phyloP scores from a whole-genome alignment of 306 rosid species.

The Vicia faba region DNA sequence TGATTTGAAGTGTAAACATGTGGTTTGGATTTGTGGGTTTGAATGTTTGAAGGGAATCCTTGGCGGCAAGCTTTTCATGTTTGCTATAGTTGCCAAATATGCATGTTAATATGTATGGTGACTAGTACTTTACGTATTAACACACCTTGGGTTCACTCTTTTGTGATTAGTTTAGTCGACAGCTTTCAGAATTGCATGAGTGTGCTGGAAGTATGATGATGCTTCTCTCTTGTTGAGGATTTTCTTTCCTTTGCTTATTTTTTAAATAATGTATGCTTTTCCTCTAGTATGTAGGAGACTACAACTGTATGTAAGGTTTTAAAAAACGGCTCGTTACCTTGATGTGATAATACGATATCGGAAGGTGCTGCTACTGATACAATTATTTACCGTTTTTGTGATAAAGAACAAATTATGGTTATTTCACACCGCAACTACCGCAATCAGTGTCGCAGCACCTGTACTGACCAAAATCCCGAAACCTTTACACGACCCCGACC shows the following conservation, averaged over 20 bases:
- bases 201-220: slow-evolving; percentile 27
- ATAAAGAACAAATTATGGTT: no score
- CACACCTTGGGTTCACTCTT: slow-evolving; percentile 11
- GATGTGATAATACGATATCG: no score
- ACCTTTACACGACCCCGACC: no score
- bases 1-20: slow-evolving; percentile 39
- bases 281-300: neutral
- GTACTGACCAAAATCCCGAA: no score
- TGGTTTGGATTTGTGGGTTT: slow-evolving; percentile 29
- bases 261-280: slow-evolving; percentile 2
- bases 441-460: no score
- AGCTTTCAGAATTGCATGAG: slow-evolving; percentile 22
- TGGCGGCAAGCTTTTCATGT: slow-evolving; percentile 55
- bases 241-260: slow-evolving; percentile 29
- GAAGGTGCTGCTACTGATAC: no score
- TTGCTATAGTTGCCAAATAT: slow-evolving; percentile 40
- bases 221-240: neutral
- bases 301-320: neutral
- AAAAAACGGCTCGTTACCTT: no score
- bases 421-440: no score
- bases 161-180: slow-evolving; percentile 13
- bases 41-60: slow-evolving; percentile 43
- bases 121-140: slow-evolving; percentile 17
- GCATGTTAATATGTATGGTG: slow-evolving; percentile 16
- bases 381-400: no score